Evolutionary conservation across 1,139 yeast genomes (phyloP), one percentile per base, ranked within the genome.

Genomic region (Kluyveromyces marxianus): DNA sequence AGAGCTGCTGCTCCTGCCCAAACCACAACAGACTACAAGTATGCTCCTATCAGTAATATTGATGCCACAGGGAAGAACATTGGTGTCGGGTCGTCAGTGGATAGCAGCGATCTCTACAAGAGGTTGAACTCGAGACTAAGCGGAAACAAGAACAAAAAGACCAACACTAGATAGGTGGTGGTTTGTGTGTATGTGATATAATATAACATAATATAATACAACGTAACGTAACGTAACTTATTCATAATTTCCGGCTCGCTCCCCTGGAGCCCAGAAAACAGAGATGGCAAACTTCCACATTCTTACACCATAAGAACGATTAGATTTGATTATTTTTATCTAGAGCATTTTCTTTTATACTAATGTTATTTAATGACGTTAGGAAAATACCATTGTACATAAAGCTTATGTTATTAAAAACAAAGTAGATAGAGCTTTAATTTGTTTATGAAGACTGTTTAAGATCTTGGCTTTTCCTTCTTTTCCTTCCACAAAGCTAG

Each of bases 391-490:
- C 47, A 35, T 47, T 42, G 47, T 44, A 44, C 46, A 45, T 34
- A 40, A 25, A 34, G 37, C 14, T 14, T 40, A 40, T 40, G 43
- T 40, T 34, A 31, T 36, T 40, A 40, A 34, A 14, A 40, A 40
- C 43, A 40, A 31, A 40, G 43, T 40, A 40, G 35, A 40, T 40
- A 35, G 35, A 40, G 39, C 43, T 21, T 40, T 40, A 29, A 40
- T 34, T 33, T 40, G 43, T 28, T 38, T 31, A 33, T 37, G 32
- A 32, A 33, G 32, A n/a, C 44, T 36, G 54, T 65, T 78, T 87
- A 90, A 72, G 97, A 89, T 83, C 97, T 89, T 81, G 98, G 98
- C 90, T 94, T 94, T 83, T 94, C 99, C 88, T 92, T 92, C 97
- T 94, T 94, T 83, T 94, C 98, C 83, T 90, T 92, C 97, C 97